These are phyloP conservation scores for Sergeia podlipaevii DNA, from an alignment of 208 protist species.

Conservation along the genomic window DNA sequence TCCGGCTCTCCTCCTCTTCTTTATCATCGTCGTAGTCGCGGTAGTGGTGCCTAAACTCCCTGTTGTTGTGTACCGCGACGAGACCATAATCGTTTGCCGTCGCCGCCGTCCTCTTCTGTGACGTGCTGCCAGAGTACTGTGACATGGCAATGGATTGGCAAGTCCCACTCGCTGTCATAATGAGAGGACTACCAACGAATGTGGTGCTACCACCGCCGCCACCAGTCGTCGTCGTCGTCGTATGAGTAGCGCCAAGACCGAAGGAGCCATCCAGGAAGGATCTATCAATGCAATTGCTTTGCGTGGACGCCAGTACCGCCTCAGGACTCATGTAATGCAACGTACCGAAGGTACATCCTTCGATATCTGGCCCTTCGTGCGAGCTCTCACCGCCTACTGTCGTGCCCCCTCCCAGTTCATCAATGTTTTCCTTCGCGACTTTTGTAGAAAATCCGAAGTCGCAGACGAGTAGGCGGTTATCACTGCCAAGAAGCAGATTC, in stretches of 20 bases:
- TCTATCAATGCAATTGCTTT: constrained; percentile 1
- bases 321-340: constrained; percentile 87
- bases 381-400: constrained; percentile 30
- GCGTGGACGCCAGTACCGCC: constrained; percentile 40
- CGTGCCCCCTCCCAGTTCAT: constrained; percentile 40
- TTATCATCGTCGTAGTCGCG: no score
- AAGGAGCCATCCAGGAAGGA: neutral
- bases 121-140: neutral
- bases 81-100: no score
- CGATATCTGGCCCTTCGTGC: constrained; percentile 21
- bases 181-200: neutral
- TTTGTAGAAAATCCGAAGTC: constrained; percentile 90
- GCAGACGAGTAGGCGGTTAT: constrained; percentile 75
- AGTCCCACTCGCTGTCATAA: neutral
- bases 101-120: no score
- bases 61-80: no score
- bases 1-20: no score
- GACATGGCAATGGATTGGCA: neutral
- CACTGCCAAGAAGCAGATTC: constrained; percentile 77
- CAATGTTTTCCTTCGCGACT: constrained; percentile 38
- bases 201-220: neutral
- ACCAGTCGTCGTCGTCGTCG: neutral
- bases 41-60: no score
- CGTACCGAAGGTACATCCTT: constrained; percentile 51
- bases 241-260: neutral